A percentile compares a stretch with the other conserved stretches of the same genome.
Evolutionary conservation across 2,329 filamentous ascomycete genomes (phyloP).

Genomic region (Pseudogymnoascus sp.): DNA sequence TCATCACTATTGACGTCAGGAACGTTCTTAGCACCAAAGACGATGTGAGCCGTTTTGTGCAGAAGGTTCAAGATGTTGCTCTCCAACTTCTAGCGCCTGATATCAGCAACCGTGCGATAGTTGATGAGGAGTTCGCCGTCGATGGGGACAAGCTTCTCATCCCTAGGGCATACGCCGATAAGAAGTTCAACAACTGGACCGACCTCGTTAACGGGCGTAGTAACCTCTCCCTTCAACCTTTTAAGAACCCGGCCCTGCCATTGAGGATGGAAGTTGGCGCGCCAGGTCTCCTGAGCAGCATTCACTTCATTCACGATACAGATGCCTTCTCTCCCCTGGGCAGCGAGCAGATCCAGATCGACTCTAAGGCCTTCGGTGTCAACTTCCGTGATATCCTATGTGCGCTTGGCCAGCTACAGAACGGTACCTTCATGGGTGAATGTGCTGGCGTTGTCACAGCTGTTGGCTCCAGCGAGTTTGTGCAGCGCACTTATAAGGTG

Average conservation of each 20-base stretch:
- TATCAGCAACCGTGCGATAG: not conserved
- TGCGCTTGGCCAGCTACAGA: conserved; percentile 5
- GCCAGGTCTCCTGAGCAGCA: conserved; percentile 14
- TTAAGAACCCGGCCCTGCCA: not conserved
- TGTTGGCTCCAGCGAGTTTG: conserved; percentile 24
- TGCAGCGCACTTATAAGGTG: conserved; percentile 24
- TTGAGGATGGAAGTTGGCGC: conserved; percentile 6
- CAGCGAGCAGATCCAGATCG: conserved; percentile 30
- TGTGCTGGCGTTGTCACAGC: conserved; percentile 29
- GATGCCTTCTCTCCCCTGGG: conserved; percentile 10
- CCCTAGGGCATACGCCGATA: not conserved
- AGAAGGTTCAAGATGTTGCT: not conserved
- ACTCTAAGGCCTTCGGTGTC: conserved; percentile 30
- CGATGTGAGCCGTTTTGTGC: not conserved
- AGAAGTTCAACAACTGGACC: not conserved
- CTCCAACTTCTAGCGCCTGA: not conserved
- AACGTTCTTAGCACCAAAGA: not conserved
- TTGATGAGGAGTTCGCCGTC: not conserved
- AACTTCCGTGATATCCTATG: conserved; percentile 39
- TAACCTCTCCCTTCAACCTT: not conserved
- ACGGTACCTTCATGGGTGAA: conserved; percentile 21
- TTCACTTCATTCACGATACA: conserved; percentile 14
- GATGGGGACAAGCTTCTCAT: not conserved
- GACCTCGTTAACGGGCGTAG: not conserved
- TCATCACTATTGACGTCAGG: conserved; percentile 11